Evolutionary conservation across 176 grass and related monocot genomes (phyloP).

Genomic region (Urochloa ruziziensis): DNA sequence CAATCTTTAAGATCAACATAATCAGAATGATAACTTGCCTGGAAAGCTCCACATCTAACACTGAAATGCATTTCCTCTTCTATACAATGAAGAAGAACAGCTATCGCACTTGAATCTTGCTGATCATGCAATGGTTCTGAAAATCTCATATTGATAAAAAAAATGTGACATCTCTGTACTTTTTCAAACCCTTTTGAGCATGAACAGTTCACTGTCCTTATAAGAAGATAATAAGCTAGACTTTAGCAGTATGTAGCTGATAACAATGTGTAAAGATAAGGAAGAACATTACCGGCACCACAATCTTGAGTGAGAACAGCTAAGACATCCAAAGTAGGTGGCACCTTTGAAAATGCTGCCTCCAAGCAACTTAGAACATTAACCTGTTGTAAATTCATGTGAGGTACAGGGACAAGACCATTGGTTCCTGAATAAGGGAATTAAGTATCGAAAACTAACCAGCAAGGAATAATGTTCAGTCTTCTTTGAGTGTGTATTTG

Average conservation of each 20-base stretch:
- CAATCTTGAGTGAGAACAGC: constrained; percentile 56
- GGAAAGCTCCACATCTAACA: constrained; percentile 74
- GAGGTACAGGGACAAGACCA: constrained; percentile 7
- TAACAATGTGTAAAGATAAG: constrained; percentile 15
- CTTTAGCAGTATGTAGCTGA: constrained; percentile 9
- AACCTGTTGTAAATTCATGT: constrained; percentile 55
- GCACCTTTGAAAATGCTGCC: constrained; percentile 73
- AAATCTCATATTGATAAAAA: constrained; percentile 35
- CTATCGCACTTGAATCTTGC: constrained; percentile 50
- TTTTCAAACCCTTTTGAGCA: constrained; percentile 27
- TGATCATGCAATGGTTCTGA: constrained; percentile 43
- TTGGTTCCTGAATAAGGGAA: constrained; percentile 6
- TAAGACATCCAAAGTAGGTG: constrained; percentile 69
- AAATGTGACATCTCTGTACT: constrained; percentile 27
- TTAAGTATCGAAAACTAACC: constrained; percentile 58
- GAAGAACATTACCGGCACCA: constrained; percentile 38
- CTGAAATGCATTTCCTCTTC: constrained; percentile 61
- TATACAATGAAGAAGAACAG: constrained; percentile 62
- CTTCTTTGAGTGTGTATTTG: constrained; percentile 42
- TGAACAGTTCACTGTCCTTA: neutral
- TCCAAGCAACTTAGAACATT: constrained; percentile 87
- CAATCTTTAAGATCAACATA: constrained; percentile 11
- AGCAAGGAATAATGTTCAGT: constrained; percentile 68
- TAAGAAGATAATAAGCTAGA: constrained; percentile 3
- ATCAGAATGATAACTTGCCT: constrained; percentile 47